Conservation (phyloP, 768 basidiomycete species). For the Boletus sensibilis region DNA sequence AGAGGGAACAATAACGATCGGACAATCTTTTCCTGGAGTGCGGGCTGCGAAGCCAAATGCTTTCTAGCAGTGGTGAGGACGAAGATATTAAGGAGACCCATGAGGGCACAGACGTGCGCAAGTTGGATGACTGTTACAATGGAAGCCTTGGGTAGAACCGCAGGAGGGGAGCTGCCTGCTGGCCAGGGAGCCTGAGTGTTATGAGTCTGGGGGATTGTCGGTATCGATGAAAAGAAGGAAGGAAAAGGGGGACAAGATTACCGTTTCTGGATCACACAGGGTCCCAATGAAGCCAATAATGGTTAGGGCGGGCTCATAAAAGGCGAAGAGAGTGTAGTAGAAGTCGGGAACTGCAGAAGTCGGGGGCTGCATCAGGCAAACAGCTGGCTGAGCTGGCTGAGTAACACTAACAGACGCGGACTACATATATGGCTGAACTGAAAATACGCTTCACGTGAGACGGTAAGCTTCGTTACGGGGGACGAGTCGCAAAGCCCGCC, state of each 20-base stretch:
- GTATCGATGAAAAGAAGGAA: not conserved
- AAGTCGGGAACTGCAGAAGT: constrained; percentile 67
- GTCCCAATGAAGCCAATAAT: constrained; percentile 65
- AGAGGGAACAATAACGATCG: constrained; percentile 64
- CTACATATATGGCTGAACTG: no score
- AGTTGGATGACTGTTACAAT: constrained; percentile 72
- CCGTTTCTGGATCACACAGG: constrained; percentile 60
- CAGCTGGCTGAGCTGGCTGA: not conserved
- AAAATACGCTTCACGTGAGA: constrained; percentile 6
- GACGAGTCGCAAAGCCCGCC: not conserved
- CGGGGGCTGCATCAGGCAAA: constrained; percentile 38
- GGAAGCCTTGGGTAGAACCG: constrained; percentile 55
- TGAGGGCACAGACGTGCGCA: constrained; percentile 72
- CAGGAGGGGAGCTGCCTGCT: constrained; percentile 42
- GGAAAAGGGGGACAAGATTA: constrained; percentile 30
- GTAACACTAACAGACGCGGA: not conserved
- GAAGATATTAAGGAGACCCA: constrained; percentile 70
- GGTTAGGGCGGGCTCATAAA: constrained; percentile 72
- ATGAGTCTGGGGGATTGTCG: constrained; percentile 49
- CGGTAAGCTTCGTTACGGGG: not conserved
- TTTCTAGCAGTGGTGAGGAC: constrained; percentile 59
- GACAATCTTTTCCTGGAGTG: constrained; percentile 72
- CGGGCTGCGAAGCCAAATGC: constrained; percentile 56
- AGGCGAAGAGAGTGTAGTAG: constrained; percentile 72
- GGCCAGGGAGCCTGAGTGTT: constrained; percentile 79